A percentile compares a stretch with the other conserved stretches of the same genome.
phyloP scores from a whole-genome alignment of 1,284 basidiomycete genomes.

The Apiotrichum gamsii region DNA sequence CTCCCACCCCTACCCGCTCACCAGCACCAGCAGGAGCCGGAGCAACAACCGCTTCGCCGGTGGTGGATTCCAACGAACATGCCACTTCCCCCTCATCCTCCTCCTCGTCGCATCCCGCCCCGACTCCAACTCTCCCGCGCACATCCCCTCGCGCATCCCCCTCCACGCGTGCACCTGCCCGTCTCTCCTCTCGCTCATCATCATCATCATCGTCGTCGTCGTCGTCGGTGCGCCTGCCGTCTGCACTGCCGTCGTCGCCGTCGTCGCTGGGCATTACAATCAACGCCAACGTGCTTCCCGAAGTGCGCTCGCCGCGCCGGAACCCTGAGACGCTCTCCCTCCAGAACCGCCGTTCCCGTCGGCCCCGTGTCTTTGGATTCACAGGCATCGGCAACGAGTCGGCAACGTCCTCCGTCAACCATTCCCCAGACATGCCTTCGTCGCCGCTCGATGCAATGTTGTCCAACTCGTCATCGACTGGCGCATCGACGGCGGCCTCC shows the following conservation, averaged over 20 bases:
- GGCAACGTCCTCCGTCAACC: constrained; percentile 19
- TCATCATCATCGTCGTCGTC: neutral
- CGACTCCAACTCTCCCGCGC: neutral
- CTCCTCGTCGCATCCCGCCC: neutral
- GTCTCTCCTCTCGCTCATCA: neutral
- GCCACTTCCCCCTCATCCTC: no score
- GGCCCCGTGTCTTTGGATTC: constrained; percentile 45
- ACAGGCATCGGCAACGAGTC: constrained; percentile 35
- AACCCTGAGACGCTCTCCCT: constrained; percentile 22
- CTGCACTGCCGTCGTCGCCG: neutral
- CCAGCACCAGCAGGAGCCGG: neutral
- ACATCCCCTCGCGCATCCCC: neutral
- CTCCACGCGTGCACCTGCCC: neutral
- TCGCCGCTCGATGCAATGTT: neutral
- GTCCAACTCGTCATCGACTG: constrained; percentile 1
- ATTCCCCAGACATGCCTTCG: constrained; percentile 6
- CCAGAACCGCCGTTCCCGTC: constrained; percentile 33
- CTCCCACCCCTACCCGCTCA: constrained; percentile 4
- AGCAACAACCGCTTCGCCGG: no score
- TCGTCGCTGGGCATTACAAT: constrained; percentile 9
- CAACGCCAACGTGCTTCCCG: constrained; percentile 30
- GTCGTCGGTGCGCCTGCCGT: neutral
- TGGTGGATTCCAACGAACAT: no score
- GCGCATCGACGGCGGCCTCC: no score
- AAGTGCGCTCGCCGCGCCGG: constrained; percentile 40